phyloP scores from a whole-genome alignment of 345 rosid species.

The Passiflora organensis region DNA sequence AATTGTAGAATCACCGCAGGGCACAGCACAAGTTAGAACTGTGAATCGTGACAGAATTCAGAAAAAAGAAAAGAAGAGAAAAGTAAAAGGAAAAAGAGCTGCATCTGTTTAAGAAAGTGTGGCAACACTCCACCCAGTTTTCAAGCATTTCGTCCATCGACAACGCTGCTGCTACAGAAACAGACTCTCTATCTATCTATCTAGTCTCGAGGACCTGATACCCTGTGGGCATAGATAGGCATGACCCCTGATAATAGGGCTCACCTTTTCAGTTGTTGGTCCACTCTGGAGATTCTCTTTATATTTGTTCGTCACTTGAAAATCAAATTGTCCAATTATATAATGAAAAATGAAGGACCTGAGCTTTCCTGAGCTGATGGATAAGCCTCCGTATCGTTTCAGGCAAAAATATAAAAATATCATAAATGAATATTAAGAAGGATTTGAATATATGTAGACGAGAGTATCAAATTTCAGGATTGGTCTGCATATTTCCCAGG shows the following conservation, averaged over 20 bases:
- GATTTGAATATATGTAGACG: background rate
- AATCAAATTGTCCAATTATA: background rate
- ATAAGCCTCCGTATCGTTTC: no score
- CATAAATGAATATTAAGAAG: background rate
- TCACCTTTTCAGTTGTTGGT: background rate
- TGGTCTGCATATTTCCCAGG: constrained; percentile 5
- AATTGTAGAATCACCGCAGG: no score
- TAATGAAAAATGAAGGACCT: background rate
- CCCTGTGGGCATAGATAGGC: background rate
- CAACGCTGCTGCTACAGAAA: background rate
- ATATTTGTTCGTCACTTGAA: background rate
- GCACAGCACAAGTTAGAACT: no score
- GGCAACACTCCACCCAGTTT: no score
- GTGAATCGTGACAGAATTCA: no score
- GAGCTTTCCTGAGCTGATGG: background rate
- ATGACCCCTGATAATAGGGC: background rate
- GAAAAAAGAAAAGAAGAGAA: no score
- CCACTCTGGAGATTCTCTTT: constrained; percentile 9
- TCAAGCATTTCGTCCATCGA: no score
- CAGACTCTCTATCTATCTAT: background rate
- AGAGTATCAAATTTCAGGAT: background rate
- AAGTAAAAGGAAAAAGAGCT: background rate
- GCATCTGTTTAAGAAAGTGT: background rate
- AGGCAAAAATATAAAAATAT: background rate
- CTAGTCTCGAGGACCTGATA: background rate